These are phyloP conservation scores for Trypanosomatidae sp. DNA, from an alignment of 208 protist genomes.

Conservation along the genomic window DNA sequence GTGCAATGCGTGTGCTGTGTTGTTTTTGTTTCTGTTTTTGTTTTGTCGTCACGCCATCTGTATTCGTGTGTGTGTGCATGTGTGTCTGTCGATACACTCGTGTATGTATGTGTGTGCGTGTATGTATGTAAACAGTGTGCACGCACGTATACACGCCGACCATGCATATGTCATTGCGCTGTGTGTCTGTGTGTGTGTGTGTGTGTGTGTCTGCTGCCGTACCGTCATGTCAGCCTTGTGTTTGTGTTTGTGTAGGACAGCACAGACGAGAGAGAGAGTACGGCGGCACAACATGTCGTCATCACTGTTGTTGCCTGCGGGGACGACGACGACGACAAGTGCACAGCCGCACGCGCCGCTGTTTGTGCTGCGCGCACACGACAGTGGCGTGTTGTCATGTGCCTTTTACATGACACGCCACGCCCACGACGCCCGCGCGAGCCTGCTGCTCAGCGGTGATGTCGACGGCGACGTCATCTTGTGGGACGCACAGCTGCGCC, in stretches of 20 bases:
- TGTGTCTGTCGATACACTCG: too few relatives aligned
- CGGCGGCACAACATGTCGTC: too few relatives aligned
- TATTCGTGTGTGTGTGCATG: too few relatives aligned
- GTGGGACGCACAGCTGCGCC: constrained; percentile 53
- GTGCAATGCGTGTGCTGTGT: background rate
- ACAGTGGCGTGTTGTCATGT: constrained; percentile 36
- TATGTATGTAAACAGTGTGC: background rate
- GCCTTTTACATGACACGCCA: constrained; percentile 19
- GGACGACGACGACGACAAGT: background rate
- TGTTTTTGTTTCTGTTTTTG: background rate
- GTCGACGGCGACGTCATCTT: constrained; percentile 39
- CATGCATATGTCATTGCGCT: background rate
- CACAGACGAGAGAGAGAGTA: too few relatives aligned
- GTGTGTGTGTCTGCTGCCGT: too few relatives aligned
- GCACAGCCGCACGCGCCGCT: constrained; percentile 22
- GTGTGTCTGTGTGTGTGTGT: too few relatives aligned
- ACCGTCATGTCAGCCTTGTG: too few relatives aligned
- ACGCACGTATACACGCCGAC: background rate
- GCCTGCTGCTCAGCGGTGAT: constrained; percentile 55
- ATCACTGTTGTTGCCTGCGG: background rate
- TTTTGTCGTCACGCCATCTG: too few relatives aligned
- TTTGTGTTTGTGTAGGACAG: too few relatives aligned
- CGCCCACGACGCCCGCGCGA: constrained; percentile 9
- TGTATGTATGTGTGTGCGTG: background rate
- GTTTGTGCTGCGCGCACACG: constrained; percentile 55